Evolutionary conservation across 2,329 filamentous ascomycete genomes (phyloP).

Genomic region (Neurospora sp.): DNA sequence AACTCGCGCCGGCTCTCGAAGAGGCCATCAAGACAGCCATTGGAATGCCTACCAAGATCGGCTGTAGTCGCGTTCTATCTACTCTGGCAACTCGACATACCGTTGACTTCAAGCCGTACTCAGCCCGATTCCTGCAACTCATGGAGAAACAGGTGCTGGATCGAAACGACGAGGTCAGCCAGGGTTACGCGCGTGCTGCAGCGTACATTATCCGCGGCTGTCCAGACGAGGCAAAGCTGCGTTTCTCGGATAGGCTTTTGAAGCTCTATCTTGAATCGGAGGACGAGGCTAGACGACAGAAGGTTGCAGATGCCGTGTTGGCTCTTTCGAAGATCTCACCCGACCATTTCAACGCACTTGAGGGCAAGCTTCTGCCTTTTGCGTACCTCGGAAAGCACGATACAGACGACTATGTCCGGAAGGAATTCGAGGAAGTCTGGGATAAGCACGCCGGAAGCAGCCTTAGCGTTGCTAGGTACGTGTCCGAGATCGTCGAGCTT

Average conservation of each 20-base stretch:
- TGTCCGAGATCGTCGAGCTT: constrained; percentile 69
- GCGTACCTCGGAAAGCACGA: constrained; percentile 85
- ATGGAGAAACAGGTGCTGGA: constrained; percentile 79
- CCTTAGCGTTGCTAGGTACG: constrained; percentile 72
- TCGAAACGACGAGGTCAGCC: constrained; percentile 86
- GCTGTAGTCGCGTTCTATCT: constrained; percentile 74
- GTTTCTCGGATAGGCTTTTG: constrained; percentile 45
- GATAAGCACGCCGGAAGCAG: constrained; percentile 79
- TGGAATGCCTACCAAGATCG: constrained; percentile 88
- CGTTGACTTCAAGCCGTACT: constrained; percentile 64
- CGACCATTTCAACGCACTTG: constrained; percentile 74
- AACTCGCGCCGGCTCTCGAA: constrained; percentile 63
- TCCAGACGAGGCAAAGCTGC: constrained; percentile 36
- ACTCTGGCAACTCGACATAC: constrained; percentile 75
- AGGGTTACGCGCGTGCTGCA: constrained; percentile 75
- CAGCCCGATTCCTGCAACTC: constrained; percentile 64
- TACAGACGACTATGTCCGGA: constrained; percentile 65
- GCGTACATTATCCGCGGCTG: constrained; percentile 69
- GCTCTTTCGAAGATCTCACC: constrained; percentile 79
- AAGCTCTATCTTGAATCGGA: constrained; percentile 75
- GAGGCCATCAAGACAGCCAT: constrained; percentile 75
- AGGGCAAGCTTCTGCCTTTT: constrained; percentile 70
- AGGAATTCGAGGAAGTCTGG: constrained; percentile 81
- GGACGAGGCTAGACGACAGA: constrained; percentile 63
- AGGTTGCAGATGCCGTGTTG: constrained; percentile 74